Base-by-base conservation (phyloP, 2,329 filamentous ascomycete genomes). In the Ampelomyces quisqualis region DNA sequence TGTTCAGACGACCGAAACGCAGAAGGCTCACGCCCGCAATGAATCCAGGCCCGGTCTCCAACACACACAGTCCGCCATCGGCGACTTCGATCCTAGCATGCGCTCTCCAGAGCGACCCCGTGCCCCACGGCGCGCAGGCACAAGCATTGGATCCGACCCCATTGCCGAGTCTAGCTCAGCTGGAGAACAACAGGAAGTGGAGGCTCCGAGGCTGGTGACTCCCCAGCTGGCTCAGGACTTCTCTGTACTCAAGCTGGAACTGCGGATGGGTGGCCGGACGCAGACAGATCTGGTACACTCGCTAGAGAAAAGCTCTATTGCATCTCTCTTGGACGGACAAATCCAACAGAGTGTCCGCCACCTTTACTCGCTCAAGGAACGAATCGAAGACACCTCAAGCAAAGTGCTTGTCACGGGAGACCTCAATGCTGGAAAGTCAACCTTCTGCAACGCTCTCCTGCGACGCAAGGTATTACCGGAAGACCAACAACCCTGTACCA, bases 391-490 rank as follows among this genome's bases (percentile, higher is more conserved):
- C 68, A 97, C 89, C 0, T 88, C 91, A 4, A 97, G 91, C 71
- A 98, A 98, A 68, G 93, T 98, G 1, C 73, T 98, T 43, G 84
- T 98, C 13, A 98, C 93, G 0, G 93, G 93, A 60, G 93, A 98
- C 65, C 71, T 98, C 38, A 98, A 98, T 63, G 91, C 93, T 7
- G 93, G 93, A 62, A 98, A 98, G 66, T 98, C 93, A 3, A 98
- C 93, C 1, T 98, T 98, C 60, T 98, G 93, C 73, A 98, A 98
- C 69, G 93, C 93, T n/a, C 75, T 98, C 2, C 72, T 98, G 27
- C 85, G 93, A 46, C 82, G 90, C 48, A 97, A 97, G 70, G 81
- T 98, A 19, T 72, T 98, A 3, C 93, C 93, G 0, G 93, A 97
- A 70, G 93, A 98, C 58, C 91, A 98, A 68, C 93, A 97, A 64